Conservation (phyloP, 164 flowering plant species). For the Berberis vulgaris region DNA sequence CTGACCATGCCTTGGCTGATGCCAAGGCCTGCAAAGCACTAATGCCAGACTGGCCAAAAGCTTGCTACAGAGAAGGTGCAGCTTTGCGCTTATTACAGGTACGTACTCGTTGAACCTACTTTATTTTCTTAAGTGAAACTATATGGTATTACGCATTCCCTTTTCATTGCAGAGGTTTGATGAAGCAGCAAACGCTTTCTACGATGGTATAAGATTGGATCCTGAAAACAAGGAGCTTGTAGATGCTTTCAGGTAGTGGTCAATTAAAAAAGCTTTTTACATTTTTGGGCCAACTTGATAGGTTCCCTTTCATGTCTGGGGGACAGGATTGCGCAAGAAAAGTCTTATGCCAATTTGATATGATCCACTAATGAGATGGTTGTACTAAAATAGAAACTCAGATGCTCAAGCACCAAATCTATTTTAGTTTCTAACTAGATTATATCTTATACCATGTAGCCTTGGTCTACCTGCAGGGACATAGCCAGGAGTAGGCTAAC, state of each 20-base stretch:
- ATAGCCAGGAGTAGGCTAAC: too few species aligned
- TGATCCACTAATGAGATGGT: too few species aligned
- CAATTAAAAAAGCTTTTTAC: neutral
- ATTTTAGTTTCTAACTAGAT: too few species aligned
- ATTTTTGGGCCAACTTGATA: neutral
- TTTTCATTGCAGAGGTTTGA: conserved; percentile 65
- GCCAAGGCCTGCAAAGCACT: conserved; percentile 79
- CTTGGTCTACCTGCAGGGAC: too few species aligned
- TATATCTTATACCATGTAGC: too few species aligned
- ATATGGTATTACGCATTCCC: neutral
- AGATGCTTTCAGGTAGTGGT: conserved; percentile 67
- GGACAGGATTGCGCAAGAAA: neutral
- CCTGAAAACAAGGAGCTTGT: conserved; percentile 92
- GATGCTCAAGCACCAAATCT: too few species aligned
- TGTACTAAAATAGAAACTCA: too few species aligned
- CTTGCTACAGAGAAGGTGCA: conserved; percentile 91
- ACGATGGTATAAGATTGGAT: conserved; percentile 81
- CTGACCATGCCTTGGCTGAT: conserved; percentile 85
- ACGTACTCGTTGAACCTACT: conserved; percentile 9
- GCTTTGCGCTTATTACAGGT: conserved; percentile 80
- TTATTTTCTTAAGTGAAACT: neutral
- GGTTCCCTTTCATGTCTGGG: neutral
- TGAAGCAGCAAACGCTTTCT: conserved; percentile 93
- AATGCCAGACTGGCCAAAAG: conserved; percentile 90
- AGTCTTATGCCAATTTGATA: neutral